A percentile compares a stretch with the other conserved stretches of the same genome.
Conservation (phyloP, 352 stramenopile species). For the Pythium biforme region DNA sequence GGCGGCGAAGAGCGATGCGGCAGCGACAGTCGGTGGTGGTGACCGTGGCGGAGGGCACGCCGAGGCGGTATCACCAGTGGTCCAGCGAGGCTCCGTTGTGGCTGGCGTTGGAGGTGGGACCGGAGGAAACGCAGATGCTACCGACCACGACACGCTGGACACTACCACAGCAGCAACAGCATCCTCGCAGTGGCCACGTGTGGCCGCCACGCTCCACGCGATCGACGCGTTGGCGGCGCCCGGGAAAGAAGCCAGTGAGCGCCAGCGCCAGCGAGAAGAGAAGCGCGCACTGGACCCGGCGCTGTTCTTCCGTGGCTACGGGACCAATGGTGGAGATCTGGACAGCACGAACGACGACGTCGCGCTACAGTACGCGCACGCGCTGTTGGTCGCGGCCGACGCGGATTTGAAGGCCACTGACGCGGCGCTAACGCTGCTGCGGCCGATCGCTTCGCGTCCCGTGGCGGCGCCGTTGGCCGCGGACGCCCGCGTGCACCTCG, state of each 20-base stretch:
- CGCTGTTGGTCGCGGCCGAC: slow-evolving; percentile 36
- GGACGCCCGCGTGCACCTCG: slow-evolving; percentile 43
- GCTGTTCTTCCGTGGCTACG: slow-evolving; percentile 31
- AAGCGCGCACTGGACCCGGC: slow-evolving; percentile 13
- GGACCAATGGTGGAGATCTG: background rate
- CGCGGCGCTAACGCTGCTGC: slow-evolving; percentile 28
- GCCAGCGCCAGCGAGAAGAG: background rate
- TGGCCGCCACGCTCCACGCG: slow-evolving; percentile 1
- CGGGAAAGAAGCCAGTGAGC: background rate
- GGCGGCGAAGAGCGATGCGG: background rate
- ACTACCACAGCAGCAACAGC: background rate
- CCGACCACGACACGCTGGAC: background rate
- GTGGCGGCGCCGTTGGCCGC: slow-evolving; percentile 10
- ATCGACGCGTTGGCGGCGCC: slow-evolving; percentile 1
- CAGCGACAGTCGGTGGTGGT: background rate
- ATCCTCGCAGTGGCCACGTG: background rate
- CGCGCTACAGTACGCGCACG: slow-evolving; percentile 38
- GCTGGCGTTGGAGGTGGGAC: too few species aligned
- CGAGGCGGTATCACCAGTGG: background rate
- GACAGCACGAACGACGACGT: slow-evolving; percentile 8
- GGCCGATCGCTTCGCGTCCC: slow-evolving; percentile 22
- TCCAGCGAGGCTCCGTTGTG: too few species aligned
- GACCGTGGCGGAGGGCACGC: too few species aligned
- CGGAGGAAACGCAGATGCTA: too few species aligned
- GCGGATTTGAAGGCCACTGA: slow-evolving; percentile 25